phyloP scores from a whole-genome alignment of 1,284 basidiomycete genomes.

The Cerrena zonata region DNA sequence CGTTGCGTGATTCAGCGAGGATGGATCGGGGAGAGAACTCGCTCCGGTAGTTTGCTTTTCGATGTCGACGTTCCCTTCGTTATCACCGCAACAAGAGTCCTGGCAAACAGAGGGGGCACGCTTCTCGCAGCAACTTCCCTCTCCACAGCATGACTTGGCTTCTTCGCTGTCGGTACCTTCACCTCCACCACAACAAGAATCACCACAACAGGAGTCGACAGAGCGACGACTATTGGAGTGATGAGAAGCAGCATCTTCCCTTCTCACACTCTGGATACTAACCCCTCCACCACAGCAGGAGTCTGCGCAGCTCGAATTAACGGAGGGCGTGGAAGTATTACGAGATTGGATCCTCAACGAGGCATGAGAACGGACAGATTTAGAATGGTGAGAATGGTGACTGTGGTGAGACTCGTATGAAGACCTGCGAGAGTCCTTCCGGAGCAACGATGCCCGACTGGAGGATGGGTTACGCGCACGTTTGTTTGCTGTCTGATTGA shows the following conservation, averaged over 20 bases:
- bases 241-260: background rate
- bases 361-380: background rate
- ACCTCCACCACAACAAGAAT: conserved; percentile 11
- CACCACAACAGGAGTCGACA: conserved; percentile 10
- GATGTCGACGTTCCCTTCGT: background rate
- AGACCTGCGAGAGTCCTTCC: background rate
- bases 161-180: background rate
- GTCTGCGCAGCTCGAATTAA: conserved; percentile 12
- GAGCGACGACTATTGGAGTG: conserved; percentile 4
- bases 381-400: background rate
- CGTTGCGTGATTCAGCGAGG: conserved; percentile 16
- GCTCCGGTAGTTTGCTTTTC: conserved; percentile 8
- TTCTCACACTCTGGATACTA: background rate
- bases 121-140: conserved; percentile 7
- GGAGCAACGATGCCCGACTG: background rate
- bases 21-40: background rate
- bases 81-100: conserved; percentile 8
- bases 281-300: conserved; percentile 10
- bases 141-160: conserved; percentile 8
- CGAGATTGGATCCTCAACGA: background rate
- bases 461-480: conserved; percentile 6
- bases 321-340: conserved; percentile 7
- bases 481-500: conserved; percentile 10
- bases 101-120: background rate
- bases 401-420: background rate